phyloP scores from a whole-genome alignment of 345 rosid species.

The Eutrema yunnanense region DNA sequence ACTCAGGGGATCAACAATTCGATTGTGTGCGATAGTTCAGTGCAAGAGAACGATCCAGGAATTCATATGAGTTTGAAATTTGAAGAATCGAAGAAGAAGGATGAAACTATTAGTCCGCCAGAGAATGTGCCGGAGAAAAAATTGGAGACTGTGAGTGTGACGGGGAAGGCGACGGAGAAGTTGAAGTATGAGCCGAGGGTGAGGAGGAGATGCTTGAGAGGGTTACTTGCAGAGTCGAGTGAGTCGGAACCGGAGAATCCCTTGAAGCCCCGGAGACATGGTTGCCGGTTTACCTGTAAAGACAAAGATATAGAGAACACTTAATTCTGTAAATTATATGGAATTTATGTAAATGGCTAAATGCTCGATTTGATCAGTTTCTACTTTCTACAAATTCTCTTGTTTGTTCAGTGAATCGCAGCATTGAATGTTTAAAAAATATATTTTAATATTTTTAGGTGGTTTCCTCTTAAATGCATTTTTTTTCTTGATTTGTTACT shows the following conservation, averaged over 20 bases:
- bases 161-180: constrained; percentile 37
- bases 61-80: constrained; percentile 40
- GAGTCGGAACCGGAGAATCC: constrained; percentile 65
- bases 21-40: constrained; percentile 46
- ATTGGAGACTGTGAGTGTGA: constrained; percentile 25
- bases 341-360: not conserved
- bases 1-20: constrained; percentile 69
- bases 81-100: not conserved
- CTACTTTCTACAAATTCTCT: not conserved
- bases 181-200: constrained; percentile 49
- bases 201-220: constrained; percentile 72
- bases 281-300: constrained; percentile 48
- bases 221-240: constrained; percentile 68
- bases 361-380: not conserved
- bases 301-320: constrained; percentile 41
- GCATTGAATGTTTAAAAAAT: not conserved
- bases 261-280: constrained; percentile 65
- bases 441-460: not conserved
- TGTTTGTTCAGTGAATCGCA: not conserved
- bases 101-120: not conserved
- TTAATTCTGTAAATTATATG: not conserved
- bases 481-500: not conserved
- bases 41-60: constrained; percentile 59
- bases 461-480: not conserved
- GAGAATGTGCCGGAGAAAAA: constrained; percentile 23